Base-by-base conservation (phyloP, 1,284 basidiomycete species). In the Moniliella sp. region DNA sequence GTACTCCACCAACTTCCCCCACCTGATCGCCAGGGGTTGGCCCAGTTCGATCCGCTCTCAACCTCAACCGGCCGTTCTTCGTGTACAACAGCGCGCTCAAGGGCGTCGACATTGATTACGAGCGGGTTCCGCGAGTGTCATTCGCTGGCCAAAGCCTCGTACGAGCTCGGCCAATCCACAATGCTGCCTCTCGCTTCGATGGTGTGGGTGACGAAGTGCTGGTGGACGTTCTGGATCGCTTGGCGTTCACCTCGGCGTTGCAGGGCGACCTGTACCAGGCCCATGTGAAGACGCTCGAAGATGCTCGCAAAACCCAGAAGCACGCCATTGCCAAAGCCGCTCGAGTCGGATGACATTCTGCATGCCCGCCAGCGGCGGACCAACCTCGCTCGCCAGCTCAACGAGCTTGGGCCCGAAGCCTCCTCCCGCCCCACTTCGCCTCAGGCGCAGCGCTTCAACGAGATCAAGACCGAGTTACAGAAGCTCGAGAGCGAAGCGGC, bases 1-100 rank as follows among this genome's bases (percentile, higher is more conserved):
- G 25, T 53, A 53, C 33, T 45, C 43, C 7, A 46, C 47, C 17
- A 34, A 37, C 1, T 39, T 54, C 7, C 50, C 50, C 8, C 49
- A 50, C 29, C 37, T 51, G 21, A 32, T 54, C 38, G 50, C 13
- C 37, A 42, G 7, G 48, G 46, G 2, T 28, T 54, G 11, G 50
- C 50, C 13, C 37, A 40, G n/a, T 36, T 47, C 31, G 48, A 54
- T 21, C 50, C 50, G 15, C 43, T 27, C 48, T 45, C 42, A 45
- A 54, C 19, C 42, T 45, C 9, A 48, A 44, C 13, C 44, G 50
- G 18, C 37, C 42, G 18, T 40, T 45, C 23, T 46, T 51, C 23
- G 32, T 51, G 16, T 40, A 51, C 18, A 47, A 40, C 26, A 41
- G 39, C 23, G 39, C 46, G 11, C 29, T 54, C 38, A 51, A 54